These are phyloP conservation scores for Penicillium lagena DNA, from an alignment of 495 filamentous ascomycete genomes.

Conservation along the genomic window DNA sequence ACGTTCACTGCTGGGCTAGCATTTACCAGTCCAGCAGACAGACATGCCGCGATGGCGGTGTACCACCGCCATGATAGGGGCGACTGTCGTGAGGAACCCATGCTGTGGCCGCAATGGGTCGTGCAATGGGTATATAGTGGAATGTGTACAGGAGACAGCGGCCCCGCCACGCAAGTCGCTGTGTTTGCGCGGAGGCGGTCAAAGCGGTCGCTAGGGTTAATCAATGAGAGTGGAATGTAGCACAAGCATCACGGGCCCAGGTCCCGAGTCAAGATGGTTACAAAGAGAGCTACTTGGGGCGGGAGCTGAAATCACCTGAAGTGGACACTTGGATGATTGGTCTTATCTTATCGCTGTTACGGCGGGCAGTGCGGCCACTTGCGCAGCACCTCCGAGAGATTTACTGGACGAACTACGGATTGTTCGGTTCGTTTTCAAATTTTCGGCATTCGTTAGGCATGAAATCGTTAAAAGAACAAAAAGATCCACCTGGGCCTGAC, in stretches of 20 bases:
- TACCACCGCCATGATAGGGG: slow-evolving; percentile 28
- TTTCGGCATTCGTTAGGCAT: background rate
- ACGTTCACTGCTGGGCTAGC: slow-evolving; percentile 56
- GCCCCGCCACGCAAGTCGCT: background rate
- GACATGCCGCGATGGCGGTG: slow-evolving; percentile 14
- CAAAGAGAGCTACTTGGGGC: too few species aligned
- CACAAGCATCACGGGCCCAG: slow-evolving; percentile 22
- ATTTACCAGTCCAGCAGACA: slow-evolving; percentile 20
- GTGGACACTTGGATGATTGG: slow-evolving; percentile 27
- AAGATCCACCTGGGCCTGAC: slow-evolving; percentile 1
- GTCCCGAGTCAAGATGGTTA: background rate
- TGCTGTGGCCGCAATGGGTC: slow-evolving; percentile 8
- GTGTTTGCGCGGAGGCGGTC: background rate
- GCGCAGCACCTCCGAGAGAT: slow-evolving; percentile 19
- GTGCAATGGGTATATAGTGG: background rate
- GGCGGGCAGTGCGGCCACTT: slow-evolving; percentile 29
- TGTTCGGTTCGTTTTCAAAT: too few species aligned
- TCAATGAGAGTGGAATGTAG: background rate
- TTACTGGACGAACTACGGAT: background rate
- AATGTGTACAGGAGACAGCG: slow-evolving; percentile 4
- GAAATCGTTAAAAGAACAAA: background rate
- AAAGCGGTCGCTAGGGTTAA: background rate
- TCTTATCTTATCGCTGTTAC: slow-evolving; percentile 25
- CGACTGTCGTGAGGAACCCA: slow-evolving; percentile 10
- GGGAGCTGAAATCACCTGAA: too few species aligned